These are phyloP conservation scores for Russula compacta DNA, from an alignment of 768 basidiomycete species.

Conservation along the genomic window DNA sequence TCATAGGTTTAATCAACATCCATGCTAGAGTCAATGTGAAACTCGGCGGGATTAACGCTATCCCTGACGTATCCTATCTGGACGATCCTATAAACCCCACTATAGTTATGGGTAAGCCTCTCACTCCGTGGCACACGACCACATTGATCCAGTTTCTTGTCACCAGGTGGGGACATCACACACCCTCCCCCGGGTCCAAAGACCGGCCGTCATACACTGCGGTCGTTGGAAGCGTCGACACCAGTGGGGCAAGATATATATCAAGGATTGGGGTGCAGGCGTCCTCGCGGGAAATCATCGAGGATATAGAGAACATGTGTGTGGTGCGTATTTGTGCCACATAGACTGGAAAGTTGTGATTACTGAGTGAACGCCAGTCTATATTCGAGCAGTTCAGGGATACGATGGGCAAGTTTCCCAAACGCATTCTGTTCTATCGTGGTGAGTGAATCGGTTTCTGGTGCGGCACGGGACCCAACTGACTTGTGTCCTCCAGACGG, in stretches of 20 bases:
- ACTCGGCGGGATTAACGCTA: constrained; percentile 70
- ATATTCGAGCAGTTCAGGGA: constrained; percentile 53
- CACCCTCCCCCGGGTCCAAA: constrained; percentile 63
- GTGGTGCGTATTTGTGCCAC: constrained; percentile 31
- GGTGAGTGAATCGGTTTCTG: constrained; percentile 31
- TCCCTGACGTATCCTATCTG: constrained; percentile 57
- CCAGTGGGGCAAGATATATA: constrained; percentile 60
- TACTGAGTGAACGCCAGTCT: neutral
- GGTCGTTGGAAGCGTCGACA: constrained; percentile 70
- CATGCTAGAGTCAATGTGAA: constrained; percentile 65
- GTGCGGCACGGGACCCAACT: neutral
- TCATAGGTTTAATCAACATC: neutral
- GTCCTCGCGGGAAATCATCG: constrained; percentile 65
- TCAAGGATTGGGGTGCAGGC: constrained; percentile 53
- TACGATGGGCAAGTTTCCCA: constrained; percentile 39
- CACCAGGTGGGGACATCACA: constrained; percentile 63
- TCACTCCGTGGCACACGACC: neutral
- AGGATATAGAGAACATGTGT: constrained; percentile 56
- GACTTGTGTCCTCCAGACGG: constrained; percentile 30
- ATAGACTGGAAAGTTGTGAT: neutral
- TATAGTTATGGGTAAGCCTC: constrained; percentile 56
- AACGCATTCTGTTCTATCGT: constrained; percentile 65
- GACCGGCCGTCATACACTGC: constrained; percentile 74
- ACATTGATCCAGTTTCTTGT: neutral
- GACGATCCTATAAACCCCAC: constrained; percentile 68